A percentile compares a stretch with the other conserved stretches of the same genome.
phyloP scores from a whole-genome alignment of 176 grass and related monocot species.

The maize (Zea mays) region Zm-B73-REFERENCE-NAM-5.0 NC_050102.1:179594501-179595000 shows the following conservation, averaged over 20 bases:
- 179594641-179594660: conserved; percentile 79
- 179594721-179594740: conserved; percentile 38
- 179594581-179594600: conserved; percentile 16
- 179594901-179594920: conserved; percentile 75
- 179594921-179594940: conserved; percentile 84
- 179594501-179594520: conserved; percentile 78
- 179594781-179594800: conserved; percentile 72
- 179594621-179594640: conserved; percentile 4
- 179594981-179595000: background rate
- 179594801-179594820: conserved; percentile 99
- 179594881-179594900: conserved; percentile 78
- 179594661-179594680: conserved; percentile 85
- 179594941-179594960: conserved; percentile 32
- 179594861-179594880: conserved; percentile 89
- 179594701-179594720: conserved; percentile 97
- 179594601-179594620: background rate
- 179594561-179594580: conserved; percentile 29
- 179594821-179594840: conserved; percentile 85
- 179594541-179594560: conserved; percentile 59
- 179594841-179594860: conserved; percentile 98
- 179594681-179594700: conserved; percentile 96
- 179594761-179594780: conserved; percentile 16
- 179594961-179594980: conserved; percentile 15
- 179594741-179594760: conserved; percentile 26
- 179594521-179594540: conserved; percentile 96